phyloP scores from a whole-genome alignment of 257 asterid genomes.

The Solanum clarkiae region DNA sequence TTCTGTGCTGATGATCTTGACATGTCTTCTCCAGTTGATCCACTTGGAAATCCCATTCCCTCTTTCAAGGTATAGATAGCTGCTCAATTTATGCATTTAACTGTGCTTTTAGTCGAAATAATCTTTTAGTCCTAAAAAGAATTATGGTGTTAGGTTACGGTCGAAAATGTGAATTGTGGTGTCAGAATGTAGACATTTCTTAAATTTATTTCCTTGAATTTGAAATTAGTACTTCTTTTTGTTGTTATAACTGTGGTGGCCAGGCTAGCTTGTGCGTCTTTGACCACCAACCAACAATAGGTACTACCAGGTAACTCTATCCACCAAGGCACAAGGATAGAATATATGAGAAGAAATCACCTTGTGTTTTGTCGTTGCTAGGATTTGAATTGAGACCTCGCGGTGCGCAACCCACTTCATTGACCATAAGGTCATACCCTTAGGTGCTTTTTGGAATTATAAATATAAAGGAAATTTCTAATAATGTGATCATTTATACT shows the following conservation, averaged over 20 bases:
- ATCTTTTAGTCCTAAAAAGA: neutral
- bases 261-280: neutral
- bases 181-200: neutral
- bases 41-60: conserved; percentile 35
- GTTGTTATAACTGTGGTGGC: neutral
- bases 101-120: neutral
- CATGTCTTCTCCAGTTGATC: conserved; percentile 58
- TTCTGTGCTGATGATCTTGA: conserved; percentile 56
- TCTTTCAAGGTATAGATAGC: conserved; percentile 47
- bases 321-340: neutral
- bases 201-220: neutral
- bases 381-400: neutral
- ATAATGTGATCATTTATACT: neutral
- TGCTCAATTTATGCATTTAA: neutral
- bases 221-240: neutral
- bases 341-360: neutral
- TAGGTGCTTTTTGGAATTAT: neutral
- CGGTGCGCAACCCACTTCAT: no score
- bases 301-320: neutral
- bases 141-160: neutral
- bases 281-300: neutral
- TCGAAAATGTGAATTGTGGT: neutral
- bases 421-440: neutral
- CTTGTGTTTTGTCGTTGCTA: neutral
- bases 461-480: neutral